Conservation (phyloP, 179 eudicot species). For the Camellia oleifera region DNA sequence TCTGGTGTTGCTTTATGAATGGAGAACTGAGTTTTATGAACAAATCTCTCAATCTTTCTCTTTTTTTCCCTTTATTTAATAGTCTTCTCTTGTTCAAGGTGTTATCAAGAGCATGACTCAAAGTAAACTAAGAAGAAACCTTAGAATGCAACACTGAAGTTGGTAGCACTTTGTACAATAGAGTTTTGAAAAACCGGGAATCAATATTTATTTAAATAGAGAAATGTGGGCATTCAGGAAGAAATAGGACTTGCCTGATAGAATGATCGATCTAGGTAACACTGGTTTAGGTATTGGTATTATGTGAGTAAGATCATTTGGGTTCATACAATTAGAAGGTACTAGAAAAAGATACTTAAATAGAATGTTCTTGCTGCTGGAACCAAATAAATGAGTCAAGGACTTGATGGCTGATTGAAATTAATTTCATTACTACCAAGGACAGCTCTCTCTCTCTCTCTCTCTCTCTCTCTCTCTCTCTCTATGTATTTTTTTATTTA, state of each 20-base stretch:
- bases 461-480: neutral
- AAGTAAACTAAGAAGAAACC: neutral
- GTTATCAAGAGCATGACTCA: no score
- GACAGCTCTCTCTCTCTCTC: neutral
- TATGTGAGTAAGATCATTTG: no score
- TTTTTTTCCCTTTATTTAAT: neutral
- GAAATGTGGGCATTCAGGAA: neutral
- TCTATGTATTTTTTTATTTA: neutral
- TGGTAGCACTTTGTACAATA: neutral
- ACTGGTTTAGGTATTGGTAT: neutral
- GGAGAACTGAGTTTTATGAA: neutral
- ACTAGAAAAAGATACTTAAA: no score
- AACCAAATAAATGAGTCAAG: no score
- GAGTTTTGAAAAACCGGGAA: neutral
- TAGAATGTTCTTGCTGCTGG: no score
- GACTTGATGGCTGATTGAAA: no score
- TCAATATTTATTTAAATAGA: neutral
- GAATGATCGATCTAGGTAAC: neutral
- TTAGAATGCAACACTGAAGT: neutral
- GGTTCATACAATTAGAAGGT: no score
- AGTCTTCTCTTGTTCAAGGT: neutral
- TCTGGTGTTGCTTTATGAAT: neutral
- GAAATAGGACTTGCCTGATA: neutral
- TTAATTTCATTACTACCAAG: no score
- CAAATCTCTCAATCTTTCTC: neutral